Evolutionary conservation across 306 rosid genomes (phyloP), one percentile per base, ranked within the genome.

Genomic region (Abrus precatorius): DNA sequence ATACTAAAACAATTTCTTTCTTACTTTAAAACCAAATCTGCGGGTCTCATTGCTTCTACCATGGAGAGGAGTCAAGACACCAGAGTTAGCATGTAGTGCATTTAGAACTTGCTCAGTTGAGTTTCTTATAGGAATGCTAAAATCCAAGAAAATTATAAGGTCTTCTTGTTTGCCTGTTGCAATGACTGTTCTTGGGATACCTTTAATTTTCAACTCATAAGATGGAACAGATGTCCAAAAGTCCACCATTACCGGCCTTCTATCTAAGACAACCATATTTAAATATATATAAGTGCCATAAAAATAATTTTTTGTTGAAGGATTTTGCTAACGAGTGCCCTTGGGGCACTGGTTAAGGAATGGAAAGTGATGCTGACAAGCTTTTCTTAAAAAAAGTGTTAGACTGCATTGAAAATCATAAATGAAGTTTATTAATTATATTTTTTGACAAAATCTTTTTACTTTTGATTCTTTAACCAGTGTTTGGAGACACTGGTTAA

Each of bases 181-280:
- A 73, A 84, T 34, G 27, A 91, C 88, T 34, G 96, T 91, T 81
- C 96, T 86, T 74, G 89, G 92, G 72, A 83, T 75, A 61, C 88
- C 91, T 48, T 84, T 74, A 30, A 89, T 83, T 80, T 80, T 76
- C 85, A 91, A 55, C 84, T 84, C 96, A 10, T 86, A 83, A 11
- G 93, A 87, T 63, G 93, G 88, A 83, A 89, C 89, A n/a, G 92
- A 77, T 33, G 96, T 84, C 96, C 96, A 91, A 41, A 91, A 82
- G 71, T 91, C 96, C 49, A 79, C 92, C 34, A 52, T 75, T 60
- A 89, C 89, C 20, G 90, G 89, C 53, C 96, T 86, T 86, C 92
- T 87, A 85, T 91, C 96, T 91, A 78, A 73, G 77, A 40, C 68
- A 78, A 45, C 29, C 45, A 36, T 57, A 81, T 70, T 28, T 78